These are phyloP conservation scores for Mucor sp. DNA, from an alignment of 371 early-diverging fungal species.

Conservation along the genomic window DNA sequence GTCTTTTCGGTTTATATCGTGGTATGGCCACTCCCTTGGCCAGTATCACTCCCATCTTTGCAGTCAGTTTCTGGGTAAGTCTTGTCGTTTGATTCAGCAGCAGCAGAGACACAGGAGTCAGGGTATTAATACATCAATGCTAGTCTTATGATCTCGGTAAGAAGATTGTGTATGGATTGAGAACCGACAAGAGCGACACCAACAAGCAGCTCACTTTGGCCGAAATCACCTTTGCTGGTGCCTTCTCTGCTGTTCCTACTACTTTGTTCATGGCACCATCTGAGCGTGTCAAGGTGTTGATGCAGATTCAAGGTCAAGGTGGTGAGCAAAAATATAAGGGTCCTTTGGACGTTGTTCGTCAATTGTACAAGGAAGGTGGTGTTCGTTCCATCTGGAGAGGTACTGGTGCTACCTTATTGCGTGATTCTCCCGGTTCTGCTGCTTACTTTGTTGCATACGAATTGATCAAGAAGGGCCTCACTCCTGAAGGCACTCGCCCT, in stretches of 20 bases:
- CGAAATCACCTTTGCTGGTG: constrained; percentile 92
- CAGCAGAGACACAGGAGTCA: neutral
- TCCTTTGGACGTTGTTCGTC: constrained; percentile 76
- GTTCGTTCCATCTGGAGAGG: constrained; percentile 88
- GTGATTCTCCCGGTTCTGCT: constrained; percentile 94
- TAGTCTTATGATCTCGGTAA: constrained; percentile 77
- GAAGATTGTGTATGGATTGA: constrained; percentile 62
- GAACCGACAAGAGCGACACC: constrained; percentile 56
- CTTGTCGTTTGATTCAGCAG: neutral
- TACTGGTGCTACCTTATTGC: constrained; percentile 90
- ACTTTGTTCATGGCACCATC: constrained; percentile 92
- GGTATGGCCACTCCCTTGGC: constrained; percentile 93
- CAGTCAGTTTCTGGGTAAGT: constrained; percentile 90
- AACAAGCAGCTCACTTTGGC: constrained; percentile 64
- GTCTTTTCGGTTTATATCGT: constrained; percentile 89
- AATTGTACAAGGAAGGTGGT: constrained; percentile 80
- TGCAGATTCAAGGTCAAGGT: constrained; percentile 74
- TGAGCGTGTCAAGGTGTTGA: constrained; percentile 94
- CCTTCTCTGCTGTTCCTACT: constrained; percentile 94
- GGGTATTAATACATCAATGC: neutral
- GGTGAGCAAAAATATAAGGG: constrained; percentile 73
- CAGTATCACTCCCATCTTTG: constrained; percentile 95
- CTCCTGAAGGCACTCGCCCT: constrained; percentile 71
- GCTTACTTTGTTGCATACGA: constrained; percentile 98
- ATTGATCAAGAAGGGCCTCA: constrained; percentile 79